Conservation (phyloP, 345 rosid genomes). For the Populus tremula region DNA sequence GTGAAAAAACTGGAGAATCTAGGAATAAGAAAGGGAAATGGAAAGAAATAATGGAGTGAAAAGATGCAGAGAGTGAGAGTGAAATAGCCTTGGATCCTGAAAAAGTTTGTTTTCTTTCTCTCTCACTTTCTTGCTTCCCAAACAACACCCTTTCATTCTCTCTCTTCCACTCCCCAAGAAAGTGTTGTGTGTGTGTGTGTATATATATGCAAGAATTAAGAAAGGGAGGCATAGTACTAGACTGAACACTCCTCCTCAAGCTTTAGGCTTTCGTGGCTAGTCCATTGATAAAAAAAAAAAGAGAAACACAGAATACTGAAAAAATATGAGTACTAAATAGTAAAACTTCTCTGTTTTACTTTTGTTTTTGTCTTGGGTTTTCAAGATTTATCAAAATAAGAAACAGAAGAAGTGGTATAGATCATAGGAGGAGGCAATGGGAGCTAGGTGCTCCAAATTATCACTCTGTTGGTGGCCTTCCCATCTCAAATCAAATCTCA, state of each 20-base stretch:
- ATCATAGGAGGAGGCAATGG: constrained; percentile 44
- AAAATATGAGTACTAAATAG: neutral
- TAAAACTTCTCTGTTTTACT: neutral
- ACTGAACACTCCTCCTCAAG: neutral
- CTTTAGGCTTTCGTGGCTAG: neutral
- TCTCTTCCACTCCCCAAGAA: constrained; percentile 18
- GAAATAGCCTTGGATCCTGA: constrained; percentile 42
- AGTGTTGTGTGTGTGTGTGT: constrained; percentile 3
- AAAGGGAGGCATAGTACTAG: neutral
- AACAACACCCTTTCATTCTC: constrained; percentile 32
- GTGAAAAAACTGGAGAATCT: constrained; percentile 11
- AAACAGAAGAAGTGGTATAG: neutral
- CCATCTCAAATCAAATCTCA: constrained; percentile 58
- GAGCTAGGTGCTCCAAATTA: constrained; percentile 84
- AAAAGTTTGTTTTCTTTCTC: constrained; percentile 23
- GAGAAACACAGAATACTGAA: neutral
- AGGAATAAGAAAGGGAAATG: neutral
- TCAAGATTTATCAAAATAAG: neutral
- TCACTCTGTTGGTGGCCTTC: constrained; percentile 87
- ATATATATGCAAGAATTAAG: neutral
- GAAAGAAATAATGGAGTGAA: neutral
- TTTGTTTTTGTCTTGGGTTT: neutral
- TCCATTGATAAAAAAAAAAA: neutral
- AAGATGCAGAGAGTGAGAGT: constrained; percentile 20
- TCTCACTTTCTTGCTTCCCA: constrained; percentile 40